Base-by-base conservation (phyloP, 208 protist species). In the Strigomonas culicis region DNA sequence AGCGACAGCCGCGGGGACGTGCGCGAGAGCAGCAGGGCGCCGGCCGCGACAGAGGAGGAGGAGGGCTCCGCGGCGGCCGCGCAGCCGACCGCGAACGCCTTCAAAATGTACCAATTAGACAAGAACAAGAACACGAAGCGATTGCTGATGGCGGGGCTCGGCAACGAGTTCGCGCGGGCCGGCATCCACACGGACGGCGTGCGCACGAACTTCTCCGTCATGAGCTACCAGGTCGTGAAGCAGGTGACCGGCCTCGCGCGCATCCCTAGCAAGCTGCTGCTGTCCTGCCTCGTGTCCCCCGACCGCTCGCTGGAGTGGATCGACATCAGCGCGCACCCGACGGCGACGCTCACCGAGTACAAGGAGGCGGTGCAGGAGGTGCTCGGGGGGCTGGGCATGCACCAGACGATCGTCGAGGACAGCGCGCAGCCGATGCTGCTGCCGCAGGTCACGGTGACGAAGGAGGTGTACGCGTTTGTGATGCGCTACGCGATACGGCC, bases 251-350 rank as follows among this genome's bases (percentile, higher is more conserved):
- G 81, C 6, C 76, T 87, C 36, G 46, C 66, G 50, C 76, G 59
- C 57, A 73, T 92, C 13, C 74, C 85, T 13, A 51, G 70, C n/a
- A 81, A 86, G 68, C 66, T 92, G 58, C 72, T 88, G 27, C 68
- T 92, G 17, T 86, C 80, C 4, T 89, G 80, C 59, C 44, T 84
- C 41, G 46, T 63, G 4, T 58, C 68, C 2, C 60, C 72, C 11
- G 71, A 77, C 32, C 68, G 69, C 19, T 58, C 56, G 15, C 68
- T 74, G 56, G 60, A 77, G 25, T 93, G 86, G 83, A 68, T 88
- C 6, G 86, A 93, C 67, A 84, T 93, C 67, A 75, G 75, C 24
- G 69, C 79, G 36, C 80, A 88, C 70, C 82, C 86, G 1, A 87
- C 80, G 15, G 75, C 80, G 13, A 76, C 79, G 19, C 68, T 90